Percentiles rank a stretch among this genome's conserved stretches.
These are phyloP conservation scores for Teunomyces panamensis DNA, from an alignment of 805 yeast species.

Conservation along the genomic window DNA sequence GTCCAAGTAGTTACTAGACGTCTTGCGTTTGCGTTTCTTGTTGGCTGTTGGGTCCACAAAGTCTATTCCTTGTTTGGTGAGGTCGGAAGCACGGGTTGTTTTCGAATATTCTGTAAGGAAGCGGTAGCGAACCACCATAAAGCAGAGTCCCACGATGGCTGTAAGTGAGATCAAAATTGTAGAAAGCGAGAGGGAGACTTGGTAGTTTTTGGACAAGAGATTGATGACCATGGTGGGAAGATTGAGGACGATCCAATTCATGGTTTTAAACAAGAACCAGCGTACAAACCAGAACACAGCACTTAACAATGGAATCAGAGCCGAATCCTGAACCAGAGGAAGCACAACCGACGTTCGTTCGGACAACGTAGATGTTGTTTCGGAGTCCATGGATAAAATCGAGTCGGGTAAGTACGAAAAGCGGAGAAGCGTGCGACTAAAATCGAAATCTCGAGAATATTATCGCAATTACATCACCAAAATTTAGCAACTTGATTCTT, in stretches of 20 bases:
- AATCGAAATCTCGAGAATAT: not conserved
- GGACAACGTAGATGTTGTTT: not conserved
- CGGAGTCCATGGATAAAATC: not conserved
- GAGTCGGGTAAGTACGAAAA: not conserved
- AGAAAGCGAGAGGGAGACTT: slow-evolving; percentile 50
- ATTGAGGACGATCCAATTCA: slow-evolving; percentile 15
- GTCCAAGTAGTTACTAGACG: slow-evolving; percentile 70
- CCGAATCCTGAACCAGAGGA: slow-evolving; percentile 13
- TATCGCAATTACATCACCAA: too few species aligned
- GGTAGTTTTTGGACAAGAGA: slow-evolving; percentile 40
- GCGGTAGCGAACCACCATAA: slow-evolving; percentile 56
- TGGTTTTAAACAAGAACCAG: slow-evolving; percentile 16
- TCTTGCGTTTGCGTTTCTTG: slow-evolving; percentile 17
- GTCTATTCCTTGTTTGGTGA: slow-evolving; percentile 40
- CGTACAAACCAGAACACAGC: slow-evolving; percentile 16
- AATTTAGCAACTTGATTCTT: not conserved
- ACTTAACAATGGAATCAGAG: slow-evolving; percentile 12
- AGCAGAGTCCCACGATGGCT: slow-evolving; percentile 30
- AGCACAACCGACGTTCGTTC: slow-evolving; percentile 1
- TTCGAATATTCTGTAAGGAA: slow-evolving; percentile 61
- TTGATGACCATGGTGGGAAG: slow-evolving; percentile 23
- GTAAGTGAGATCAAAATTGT: slow-evolving; percentile 37
- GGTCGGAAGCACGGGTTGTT: slow-evolving; percentile 38
- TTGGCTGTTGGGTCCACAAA: slow-evolving; percentile 38
- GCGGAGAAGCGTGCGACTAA: not conserved